Percentiles rank a stretch among this genome's conserved stretches.
Evolutionary conservation across 1,139 yeast species (phyloP).

Genomic region (Meyerozyma carpophila): DNA sequence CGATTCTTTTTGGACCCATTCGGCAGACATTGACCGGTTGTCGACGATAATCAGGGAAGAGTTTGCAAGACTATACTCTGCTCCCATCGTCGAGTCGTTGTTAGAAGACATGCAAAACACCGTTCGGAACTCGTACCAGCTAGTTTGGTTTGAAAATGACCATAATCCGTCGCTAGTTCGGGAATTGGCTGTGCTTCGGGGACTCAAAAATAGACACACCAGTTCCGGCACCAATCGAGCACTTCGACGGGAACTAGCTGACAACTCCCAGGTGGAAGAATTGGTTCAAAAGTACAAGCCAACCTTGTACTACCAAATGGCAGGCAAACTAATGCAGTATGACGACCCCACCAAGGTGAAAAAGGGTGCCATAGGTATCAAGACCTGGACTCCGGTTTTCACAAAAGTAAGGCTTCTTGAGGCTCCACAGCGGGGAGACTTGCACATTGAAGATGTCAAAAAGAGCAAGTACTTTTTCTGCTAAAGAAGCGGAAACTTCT

Average conservation of each 20-base stretch:
- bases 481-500: too few species aligned
- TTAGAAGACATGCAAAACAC: slow-evolving; percentile 22
- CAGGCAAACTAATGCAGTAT: slow-evolving; percentile 2
- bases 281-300: slow-evolving; percentile 19
- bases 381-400: slow-evolving; percentile 14
- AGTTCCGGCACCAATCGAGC: slow-evolving; percentile 5
- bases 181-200: slow-evolving; percentile 9
- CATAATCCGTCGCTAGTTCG: slow-evolving; percentile 15
- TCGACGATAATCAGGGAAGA: slow-evolving; percentile 24
- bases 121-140: slow-evolving; percentile 23
- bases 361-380: background rate
- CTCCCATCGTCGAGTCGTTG: slow-evolving; percentile 21
- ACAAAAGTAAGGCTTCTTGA: slow-evolving; percentile 21
- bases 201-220: slow-evolving; percentile 5
- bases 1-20: slow-evolving; percentile 43
- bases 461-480: slow-evolving; percentile 32
- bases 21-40: slow-evolving; percentile 25
- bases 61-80: slow-evolving; percentile 30
- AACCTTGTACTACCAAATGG: slow-evolving; percentile 12
- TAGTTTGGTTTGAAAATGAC: slow-evolving; percentile 27
- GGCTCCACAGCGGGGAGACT: slow-evolving; percentile 27
- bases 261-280: slow-evolving; percentile 4
- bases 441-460: slow-evolving; percentile 28
- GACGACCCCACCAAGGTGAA: slow-evolving; percentile 6
- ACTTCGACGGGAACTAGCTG: slow-evolving; percentile 6